These are phyloP conservation scores for Gaeumannomyces sp. DNA, from an alignment of 2,329 filamentous ascomycete genomes.

Conservation along the genomic window DNA sequence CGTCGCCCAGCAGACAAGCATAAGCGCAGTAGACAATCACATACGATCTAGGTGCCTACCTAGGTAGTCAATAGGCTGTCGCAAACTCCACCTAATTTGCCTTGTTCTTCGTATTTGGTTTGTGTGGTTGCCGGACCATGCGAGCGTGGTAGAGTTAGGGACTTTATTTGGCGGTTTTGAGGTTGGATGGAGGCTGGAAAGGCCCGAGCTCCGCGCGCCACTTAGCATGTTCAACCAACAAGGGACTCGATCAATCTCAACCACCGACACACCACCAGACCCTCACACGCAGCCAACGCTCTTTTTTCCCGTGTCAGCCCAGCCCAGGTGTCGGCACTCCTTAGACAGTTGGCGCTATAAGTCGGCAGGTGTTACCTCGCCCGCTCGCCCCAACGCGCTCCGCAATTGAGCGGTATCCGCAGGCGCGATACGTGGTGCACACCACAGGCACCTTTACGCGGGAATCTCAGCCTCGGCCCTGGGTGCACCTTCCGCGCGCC, in stretches of 20 bases:
- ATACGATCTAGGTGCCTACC: no score
- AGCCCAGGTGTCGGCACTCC: neutral
- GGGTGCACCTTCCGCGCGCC: neutral
- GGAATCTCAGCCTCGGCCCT: neutral
- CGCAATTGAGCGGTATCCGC: neutral
- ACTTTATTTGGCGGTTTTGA: no score
- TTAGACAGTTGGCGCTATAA: neutral
- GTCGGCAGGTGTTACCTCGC: neutral
- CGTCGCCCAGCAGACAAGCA: neutral
- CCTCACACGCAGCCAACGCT: neutral
- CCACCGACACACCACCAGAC: neutral
- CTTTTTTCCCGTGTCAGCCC: no score
- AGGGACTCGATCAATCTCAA: neutral
- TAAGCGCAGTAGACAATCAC: neutral
- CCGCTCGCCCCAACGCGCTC: no score
- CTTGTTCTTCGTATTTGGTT: no score
- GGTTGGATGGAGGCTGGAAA: no score
- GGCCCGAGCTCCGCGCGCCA: slow-evolving; percentile 8
- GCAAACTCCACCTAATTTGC: no score
- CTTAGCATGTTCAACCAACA: no score
- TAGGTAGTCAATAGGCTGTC: no score
- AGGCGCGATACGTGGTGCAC: neutral
- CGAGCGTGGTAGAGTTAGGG: no score
- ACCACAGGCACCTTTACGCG: no score
- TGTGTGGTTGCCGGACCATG: no score